A percentile compares a stretch with the other conserved stretches of the same genome.
phyloP scores from a whole-genome alignment of 306 rosid species.

The Glycine tomentella region DNA sequence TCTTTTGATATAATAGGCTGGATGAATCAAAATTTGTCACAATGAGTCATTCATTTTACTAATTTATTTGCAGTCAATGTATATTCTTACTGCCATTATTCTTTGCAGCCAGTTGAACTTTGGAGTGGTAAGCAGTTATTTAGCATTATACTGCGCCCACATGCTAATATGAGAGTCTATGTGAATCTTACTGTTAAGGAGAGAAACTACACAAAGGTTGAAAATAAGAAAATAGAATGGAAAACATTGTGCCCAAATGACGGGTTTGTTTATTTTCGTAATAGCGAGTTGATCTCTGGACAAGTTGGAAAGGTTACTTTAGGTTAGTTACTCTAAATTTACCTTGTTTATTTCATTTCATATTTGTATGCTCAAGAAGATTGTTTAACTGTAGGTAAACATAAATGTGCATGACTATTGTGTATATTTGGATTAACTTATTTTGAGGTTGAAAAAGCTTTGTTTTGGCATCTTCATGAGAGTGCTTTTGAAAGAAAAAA shows the following conservation, averaged over 20 bases:
- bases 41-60: neutral
- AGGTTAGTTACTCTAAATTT: conserved; percentile 63
- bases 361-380: conserved; percentile 12
- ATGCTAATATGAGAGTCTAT: conserved; percentile 81
- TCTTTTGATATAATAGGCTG: no score
- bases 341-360: conserved; percentile 27
- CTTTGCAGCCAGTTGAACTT: conserved; percentile 89
- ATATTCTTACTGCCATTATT: conserved; percentile 37
- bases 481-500: neutral
- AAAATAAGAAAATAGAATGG: conserved; percentile 60
- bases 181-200: conserved; percentile 86
- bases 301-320: conserved; percentile 96
- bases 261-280: conserved; percentile 90
- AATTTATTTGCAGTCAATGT: conserved; percentile 8
- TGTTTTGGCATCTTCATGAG: neutral
- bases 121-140: conserved; percentile 98
- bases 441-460: neutral
- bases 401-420: neutral
- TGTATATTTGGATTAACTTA: neutral
- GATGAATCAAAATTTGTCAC: no score
- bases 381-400: conserved; percentile 21
- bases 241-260: conserved; percentile 89
- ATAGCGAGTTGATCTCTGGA: conserved; percentile 94
- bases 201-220: conserved; percentile 66
- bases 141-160: conserved; percentile 80